phyloP scores from a whole-genome alignment of 164 flowering plant genomes.

The Vitis riparia region DNA sequence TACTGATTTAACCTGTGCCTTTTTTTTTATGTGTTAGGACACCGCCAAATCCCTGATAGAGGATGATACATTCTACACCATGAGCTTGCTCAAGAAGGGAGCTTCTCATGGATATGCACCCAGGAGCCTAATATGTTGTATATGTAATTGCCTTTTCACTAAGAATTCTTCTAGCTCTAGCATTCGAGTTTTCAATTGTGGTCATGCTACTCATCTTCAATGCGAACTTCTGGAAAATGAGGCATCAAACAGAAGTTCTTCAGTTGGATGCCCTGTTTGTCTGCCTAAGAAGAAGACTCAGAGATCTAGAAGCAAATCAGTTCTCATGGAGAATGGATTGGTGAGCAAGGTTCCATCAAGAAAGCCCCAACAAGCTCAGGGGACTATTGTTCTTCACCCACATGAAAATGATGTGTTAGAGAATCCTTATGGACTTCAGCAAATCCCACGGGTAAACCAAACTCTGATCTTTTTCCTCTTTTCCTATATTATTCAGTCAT shows the following conservation, averaged over 20 bases:
- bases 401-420: conserved; percentile 62
- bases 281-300: conserved; percentile 68
- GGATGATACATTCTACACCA: conserved; percentile 85
- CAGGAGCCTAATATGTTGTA: conserved; percentile 57
- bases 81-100: conserved; percentile 87
- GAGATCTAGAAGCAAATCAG: conserved; percentile 48
- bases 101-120: conserved; percentile 97
- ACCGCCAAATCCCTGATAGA: conserved; percentile 94
- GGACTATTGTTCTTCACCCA: conserved; percentile 26
- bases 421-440: conserved; percentile 54
- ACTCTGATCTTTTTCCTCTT: background rate
- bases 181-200: conserved; percentile 78
- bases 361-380: conserved; percentile 33
- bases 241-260: conserved; percentile 28
- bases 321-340: conserved; percentile 46
- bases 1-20: conserved; percentile 3
- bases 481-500: background rate
- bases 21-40: conserved; percentile 44
- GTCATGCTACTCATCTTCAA: conserved; percentile 86
- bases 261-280: conserved; percentile 85
- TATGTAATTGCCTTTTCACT: conserved; percentile 62
- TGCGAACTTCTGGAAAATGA: conserved; percentile 68
- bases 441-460: conserved; percentile 67
- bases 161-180: conserved; percentile 48
- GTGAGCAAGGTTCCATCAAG: conserved; percentile 44